Evolutionary conservation across 192 early-diverging fungal species (phyloP).

Genomic region (Linnemannia zychae): DNA sequence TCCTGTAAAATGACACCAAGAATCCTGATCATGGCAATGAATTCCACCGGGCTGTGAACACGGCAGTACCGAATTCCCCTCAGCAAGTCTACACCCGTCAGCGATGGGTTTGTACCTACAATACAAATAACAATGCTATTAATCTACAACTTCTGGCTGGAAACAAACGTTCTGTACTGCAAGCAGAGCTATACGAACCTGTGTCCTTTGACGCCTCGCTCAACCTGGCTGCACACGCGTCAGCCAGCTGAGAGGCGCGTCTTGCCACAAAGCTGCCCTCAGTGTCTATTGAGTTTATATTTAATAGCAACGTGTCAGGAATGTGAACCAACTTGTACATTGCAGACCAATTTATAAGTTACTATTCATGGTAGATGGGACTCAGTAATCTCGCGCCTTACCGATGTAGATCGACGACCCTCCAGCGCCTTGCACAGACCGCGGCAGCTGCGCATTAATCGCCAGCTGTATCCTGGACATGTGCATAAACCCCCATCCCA

Average conservation of each 20-base stretch:
- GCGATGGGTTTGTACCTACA: not conserved
- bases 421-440: constrained; percentile 7
- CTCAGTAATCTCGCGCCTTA: not conserved
- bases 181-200: not conserved
- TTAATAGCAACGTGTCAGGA: no score
- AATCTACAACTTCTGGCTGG: no score
- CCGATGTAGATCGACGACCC: constrained; percentile 50
- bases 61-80: constrained; percentile 53
- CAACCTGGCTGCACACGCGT: not conserved
- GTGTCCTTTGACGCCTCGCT: not conserved
- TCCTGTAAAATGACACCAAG: constrained; percentile 17
- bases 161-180: no score
- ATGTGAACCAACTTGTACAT: no score
- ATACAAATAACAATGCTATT: no score
- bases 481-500: not conserved
- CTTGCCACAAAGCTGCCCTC: constrained; percentile 54
- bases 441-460: constrained; percentile 44
- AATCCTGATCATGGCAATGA: constrained; percentile 47
- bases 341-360: no score
- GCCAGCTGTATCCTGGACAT: constrained; percentile 41
- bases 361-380: not conserved
- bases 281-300: constrained; percentile 20
- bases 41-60: constrained; percentile 45
- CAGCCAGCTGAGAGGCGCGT: constrained; percentile 32
- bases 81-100: constrained; percentile 17